Evolutionary conservation across 1,139 yeast genomes (phyloP), one percentile per base, ranked within the genome.

Genomic region (Pichia sp.): DNA sequence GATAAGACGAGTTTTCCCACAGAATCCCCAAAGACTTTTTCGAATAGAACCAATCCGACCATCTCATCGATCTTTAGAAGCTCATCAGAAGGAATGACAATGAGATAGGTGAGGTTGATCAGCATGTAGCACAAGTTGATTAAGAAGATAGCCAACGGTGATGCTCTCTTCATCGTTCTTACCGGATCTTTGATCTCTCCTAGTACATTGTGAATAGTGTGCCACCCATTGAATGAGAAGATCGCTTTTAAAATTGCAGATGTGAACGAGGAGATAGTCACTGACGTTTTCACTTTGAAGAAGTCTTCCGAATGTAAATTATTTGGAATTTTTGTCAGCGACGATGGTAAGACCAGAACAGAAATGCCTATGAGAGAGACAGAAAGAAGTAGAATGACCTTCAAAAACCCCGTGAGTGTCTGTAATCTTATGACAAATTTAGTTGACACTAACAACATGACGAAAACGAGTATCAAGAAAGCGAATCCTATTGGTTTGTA

Each of bases 141-240:
- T 4, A 80, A 63, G 2, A 68, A 54, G 49, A 82, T 68, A 0
- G 85, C 75, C 1, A 71, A 63, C 0, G 85, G 84, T 0, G 85
- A 85, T 0, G 86, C 83, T 22, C 77, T 70, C 53, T 70, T 76
- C 55, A 80, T 69, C 0, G 85, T 80, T 25, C 75, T 63, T 0
- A 75, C 69, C 0, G 86, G 86, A 57, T 82, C 78, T 52, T 73
- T 74, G 39, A 82, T 76, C 60, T 82, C 87, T 58, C 75, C 79
- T 8, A 83, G 72, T 22, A 79, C 83, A 5, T 80, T 75, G 57
- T 80, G 85, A 2, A 80, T 81, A 3, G 81, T 68, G 55, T 78
- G 79, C 87, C 86, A 82, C 2, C 87, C 87, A 5, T 76, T 71
- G 54, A 76, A 75, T 1, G 85, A 79, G 62, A 79, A 81, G 8